Base-by-base conservation (phyloP, 768 basidiomycete genomes). In the Boletus rubescentipes region DNA sequence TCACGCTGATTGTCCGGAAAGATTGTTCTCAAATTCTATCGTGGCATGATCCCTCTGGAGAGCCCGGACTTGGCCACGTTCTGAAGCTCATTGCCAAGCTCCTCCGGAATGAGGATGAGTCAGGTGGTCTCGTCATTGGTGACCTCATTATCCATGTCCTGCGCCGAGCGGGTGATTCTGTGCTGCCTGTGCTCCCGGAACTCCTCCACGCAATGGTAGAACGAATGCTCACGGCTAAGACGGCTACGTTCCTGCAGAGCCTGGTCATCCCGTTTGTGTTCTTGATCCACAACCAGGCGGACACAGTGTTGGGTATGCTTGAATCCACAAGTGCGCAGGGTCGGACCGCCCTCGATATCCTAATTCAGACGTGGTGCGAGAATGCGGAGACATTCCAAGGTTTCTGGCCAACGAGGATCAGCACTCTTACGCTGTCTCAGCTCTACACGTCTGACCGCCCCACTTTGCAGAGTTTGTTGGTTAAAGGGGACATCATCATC, bases 291-390 rank as follows among this genome's bases (percentile, higher is more conserved):
- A 88, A 89, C 54, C 91, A 97, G 64, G 82, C 85, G 21, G 87
- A 93, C 58, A 84, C 84, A 0, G 87, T 94, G 2, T 75, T 98
- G 16, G 74, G 79, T 12, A 78, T 97, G 29, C 77, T 98, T 20
- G 91, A 95, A 61, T 74, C 80, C 11, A 85, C 83, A 58, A 74
- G 71, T 12, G 75, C 86, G 10, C 74, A 81, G 41, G 84, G 79
- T 20, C 79, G 83, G 29, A 78, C 80, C 0, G 91, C 83, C 0
- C 79, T 98, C n/a, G 86, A 94, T 55, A 80, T 98, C 43, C 77
- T 99, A n/a, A 79, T 98, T 26, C 82, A 87, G 51, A 86, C 90
- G 0, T 98, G 95, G 96, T 91, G 90, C 64, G 96, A 99, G 68
- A 95, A 94, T 62, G 87, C 88, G 12, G 90, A 93, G 70, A 92